Base-by-base conservation (phyloP, 108 stramenopile genomes). In the Aurantiochytrium sp. region DNA sequence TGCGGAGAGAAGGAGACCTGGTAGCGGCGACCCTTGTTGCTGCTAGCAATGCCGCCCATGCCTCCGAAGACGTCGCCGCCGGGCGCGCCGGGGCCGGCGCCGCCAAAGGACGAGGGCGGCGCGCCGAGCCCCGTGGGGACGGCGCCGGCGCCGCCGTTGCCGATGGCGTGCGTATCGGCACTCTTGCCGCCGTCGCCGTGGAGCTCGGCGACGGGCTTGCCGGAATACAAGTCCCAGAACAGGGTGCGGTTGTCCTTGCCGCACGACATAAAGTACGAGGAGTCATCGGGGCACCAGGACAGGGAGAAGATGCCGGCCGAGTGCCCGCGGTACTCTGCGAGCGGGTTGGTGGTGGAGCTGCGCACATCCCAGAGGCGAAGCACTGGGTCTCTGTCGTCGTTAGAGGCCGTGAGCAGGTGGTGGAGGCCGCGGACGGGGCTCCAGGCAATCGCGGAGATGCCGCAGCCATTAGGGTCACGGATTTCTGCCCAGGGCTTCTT, bases 401-500 rank as follows among this genome's bases (percentile, higher is more conserved):
- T 95, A 4, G 95, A 94, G 32, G 97, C 97, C 10, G 97, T 99
- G 73, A 98, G 87, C 68, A 99, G 89, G 86, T 98, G 96, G 30
- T 81, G 73, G 59, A 97, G 92, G 4, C 98, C 98, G 87, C 98
- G 93, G 15, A 94, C 94, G 0, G 98, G 98, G 89, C 97, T 97
- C 98, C 98, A 99, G 6, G 92, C 93, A 17, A 99, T 68, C 85
- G 96, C 96, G 68, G 94, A 90, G 30, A 98, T 92, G 52, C 96
- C 90, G 24, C 81, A 45, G 81, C 88, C 68, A 4, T 87, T 90
- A 4, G 93, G 87, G 53, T 92, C 93, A 34, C 95, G 94, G 45
- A 99, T 68, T 88, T 97, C 94, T 88, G 97, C 97, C 97, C 97
- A 99, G n/a, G 97, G 94, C 88, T 97, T 96, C 59, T 96, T 95